Percentiles rank a stretch among this genome's conserved stretches.
These are phyloP conservation scores for Phyllosticta citriasiana DNA, from an alignment of 2,329 filamentous ascomycete species.

Conservation along the genomic window DNA sequence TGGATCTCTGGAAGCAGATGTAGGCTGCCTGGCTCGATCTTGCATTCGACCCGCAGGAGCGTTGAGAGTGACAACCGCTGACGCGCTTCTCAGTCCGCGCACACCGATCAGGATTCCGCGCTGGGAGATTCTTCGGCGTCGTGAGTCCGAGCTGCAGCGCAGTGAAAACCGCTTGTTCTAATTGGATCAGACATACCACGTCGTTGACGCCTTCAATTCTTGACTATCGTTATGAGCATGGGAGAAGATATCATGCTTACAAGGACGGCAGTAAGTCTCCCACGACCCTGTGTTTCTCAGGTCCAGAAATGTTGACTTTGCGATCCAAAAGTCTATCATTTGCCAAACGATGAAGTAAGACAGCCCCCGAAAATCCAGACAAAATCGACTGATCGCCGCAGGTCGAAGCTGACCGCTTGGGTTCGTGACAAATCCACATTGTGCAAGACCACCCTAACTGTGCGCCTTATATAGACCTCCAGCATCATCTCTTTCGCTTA, in stretches of 20 bases:
- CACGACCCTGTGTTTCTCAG: neutral
- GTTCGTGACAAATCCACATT: neutral
- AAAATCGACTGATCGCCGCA: slow-evolving; percentile 14
- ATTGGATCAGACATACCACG: neutral
- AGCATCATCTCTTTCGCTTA: slow-evolving; percentile 26
- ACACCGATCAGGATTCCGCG: neutral
- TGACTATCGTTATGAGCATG: slow-evolving; percentile 18
- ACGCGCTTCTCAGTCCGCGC: neutral
- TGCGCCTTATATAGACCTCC: slow-evolving; percentile 17
- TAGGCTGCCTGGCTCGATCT: neutral
- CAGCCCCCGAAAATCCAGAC: neutral
- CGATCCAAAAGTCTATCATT: slow-evolving; percentile 13
- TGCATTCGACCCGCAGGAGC: neutral
- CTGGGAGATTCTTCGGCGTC: neutral
- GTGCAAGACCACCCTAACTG: neutral
- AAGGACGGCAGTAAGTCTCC: neutral
- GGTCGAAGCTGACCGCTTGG: neutral
- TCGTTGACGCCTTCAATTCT: slow-evolving; percentile 17
- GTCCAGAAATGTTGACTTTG: neutral
- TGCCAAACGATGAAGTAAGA: slow-evolving; percentile 24
- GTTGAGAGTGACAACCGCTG: neutral
- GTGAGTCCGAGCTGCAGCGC: neutral
- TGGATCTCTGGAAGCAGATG: neutral
- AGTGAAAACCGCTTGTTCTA: neutral
- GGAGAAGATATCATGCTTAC: slow-evolving; percentile 5